Base-by-base conservation (phyloP, 2,329 filamentous ascomycete species). In the Thelonectria rubi region DNA sequence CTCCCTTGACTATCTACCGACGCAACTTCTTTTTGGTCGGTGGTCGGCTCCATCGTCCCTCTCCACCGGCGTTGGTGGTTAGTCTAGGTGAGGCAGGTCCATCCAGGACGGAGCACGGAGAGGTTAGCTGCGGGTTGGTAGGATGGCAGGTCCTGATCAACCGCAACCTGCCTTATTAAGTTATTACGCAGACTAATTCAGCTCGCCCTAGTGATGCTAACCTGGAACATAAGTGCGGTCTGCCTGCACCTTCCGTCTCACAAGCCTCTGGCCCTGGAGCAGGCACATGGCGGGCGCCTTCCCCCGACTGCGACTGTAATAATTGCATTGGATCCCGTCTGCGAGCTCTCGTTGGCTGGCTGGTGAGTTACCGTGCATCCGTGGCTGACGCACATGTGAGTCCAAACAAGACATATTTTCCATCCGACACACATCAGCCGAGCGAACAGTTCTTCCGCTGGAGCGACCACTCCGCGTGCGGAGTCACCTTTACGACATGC, bases 41-140 rank as follows among this genome's bases (percentile, higher is more conserved):
- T 55, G 30, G 34, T 46, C 46, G 51, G 51, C 54, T 51, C 58
- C 51, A 59, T 30, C 5, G 57, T 17, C 39, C 15, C 14, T 47
- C 45, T 30, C 45, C 45, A 47, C 45, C 26, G 45, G 45, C 53
- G 34, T 57, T 57, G 37, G 54, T 34, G 34, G 54, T 39, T 42
- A 57, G 46, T 55, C 53, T 40, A 39, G 43, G n/a, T 55, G 45
- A 26, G 34, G 43, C 45, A 49, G 45, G 32, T 15, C 18, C 34
- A 37, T 37, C 11, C 15, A 37, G 26, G 26, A 30, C 26, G 26
- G 26, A 30, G 26, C 26, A 30, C 26, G 26, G 26, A 30, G 26
- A 10, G n/a, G 21, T 42, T 30, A 20, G 21, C 21, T 53, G 21
- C 7, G 11, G 34, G 34, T 37, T 37, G 34, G 34, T 10, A 24